phyloP scores from a whole-genome alignment of 192 early-diverging fungal genomes.

The Rhizophagus sp. region DNA sequence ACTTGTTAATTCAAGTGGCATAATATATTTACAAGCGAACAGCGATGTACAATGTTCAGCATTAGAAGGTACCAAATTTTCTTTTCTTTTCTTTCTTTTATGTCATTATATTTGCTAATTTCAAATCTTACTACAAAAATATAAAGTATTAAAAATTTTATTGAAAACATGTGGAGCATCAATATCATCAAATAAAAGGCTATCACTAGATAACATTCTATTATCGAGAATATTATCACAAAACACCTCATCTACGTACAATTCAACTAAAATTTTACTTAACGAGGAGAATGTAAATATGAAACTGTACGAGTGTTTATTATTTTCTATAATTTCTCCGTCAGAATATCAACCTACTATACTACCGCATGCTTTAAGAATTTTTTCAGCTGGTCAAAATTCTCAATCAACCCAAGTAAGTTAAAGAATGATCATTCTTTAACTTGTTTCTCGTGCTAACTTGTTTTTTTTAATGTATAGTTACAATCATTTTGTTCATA shows the following conservation, averaged over 20 bases:
- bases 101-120: neutral
- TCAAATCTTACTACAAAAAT: neutral
- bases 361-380: constrained; percentile 40
- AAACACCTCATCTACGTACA: constrained; percentile 22
- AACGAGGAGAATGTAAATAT: neutral
- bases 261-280: neutral
- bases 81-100: neutral
- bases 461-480: constrained; percentile 13
- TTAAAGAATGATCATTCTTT: neutral
- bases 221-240: constrained; percentile 32
- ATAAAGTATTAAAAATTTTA: constrained; percentile 27
- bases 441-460: neutral
- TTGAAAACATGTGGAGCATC: constrained; percentile 32
- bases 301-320: constrained; percentile 40
- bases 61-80: constrained; percentile 29
- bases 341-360: constrained; percentile 43
- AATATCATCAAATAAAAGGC: constrained; percentile 29
- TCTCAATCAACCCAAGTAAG: constrained; percentile 36
- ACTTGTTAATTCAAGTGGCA: neutral
- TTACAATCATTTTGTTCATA: constrained; percentile 38
- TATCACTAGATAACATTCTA: constrained; percentile 36
- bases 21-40: neutral
- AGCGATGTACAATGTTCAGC: constrained; percentile 21
- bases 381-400: constrained; percentile 44
- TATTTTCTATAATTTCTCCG: constrained; percentile 42